Base-by-base conservation (phyloP, 306 rosid genomes). In the Quercus ilex region DNA sequence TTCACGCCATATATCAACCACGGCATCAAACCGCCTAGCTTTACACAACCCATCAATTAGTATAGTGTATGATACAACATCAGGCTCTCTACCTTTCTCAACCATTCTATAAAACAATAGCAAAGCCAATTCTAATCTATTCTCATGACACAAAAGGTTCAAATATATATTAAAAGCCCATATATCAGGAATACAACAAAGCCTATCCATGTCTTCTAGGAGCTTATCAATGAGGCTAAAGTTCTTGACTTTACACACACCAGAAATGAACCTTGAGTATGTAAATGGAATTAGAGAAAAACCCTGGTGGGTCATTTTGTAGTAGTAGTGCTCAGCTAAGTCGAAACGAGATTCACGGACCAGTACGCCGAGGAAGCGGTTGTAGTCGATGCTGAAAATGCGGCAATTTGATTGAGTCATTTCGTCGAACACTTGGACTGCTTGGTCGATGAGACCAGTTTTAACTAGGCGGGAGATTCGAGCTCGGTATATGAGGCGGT, bases 91-190 rank as follows among this genome's bases (percentile, higher is more conserved):
- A 46, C 99, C 97, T 71, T 76, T 85, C 52, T 52, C 80, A 23
- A 80, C 85, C 97, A 91, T 86, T 52, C 74, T 60, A 28, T 20
- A 55, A 19, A 91, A 90, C 18, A 91, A 65, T 11, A 87, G 73
- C 70, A 92, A 19, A 46, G 93, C 96, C 18, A 76, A 74, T 9
- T 88, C 88, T 64, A 88, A 33, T 55, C 75, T 83, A 77, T 85
- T 83, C 55, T 92, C 90, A 2, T 85, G 78, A 60, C 92, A 91
- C 57, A 95, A 73, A 60, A 86, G 83, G 81, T 80, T 78, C 83
- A 95, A 88, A 79, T 90, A 93, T 46, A 88, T 89, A 84, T 95
- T 95, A 73, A 91, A 88, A 46, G 99, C 92, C 99, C 98, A 91
- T 75, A 91, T 95, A 41, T 95, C 98, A 5, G 94, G 96, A 65